Percentiles rank a stretch among this genome's conserved stretches.
Evolutionary conservation across 73 alveolate genomes (phyloP).

Genomic region (Paramecium octaurelia): DNA sequence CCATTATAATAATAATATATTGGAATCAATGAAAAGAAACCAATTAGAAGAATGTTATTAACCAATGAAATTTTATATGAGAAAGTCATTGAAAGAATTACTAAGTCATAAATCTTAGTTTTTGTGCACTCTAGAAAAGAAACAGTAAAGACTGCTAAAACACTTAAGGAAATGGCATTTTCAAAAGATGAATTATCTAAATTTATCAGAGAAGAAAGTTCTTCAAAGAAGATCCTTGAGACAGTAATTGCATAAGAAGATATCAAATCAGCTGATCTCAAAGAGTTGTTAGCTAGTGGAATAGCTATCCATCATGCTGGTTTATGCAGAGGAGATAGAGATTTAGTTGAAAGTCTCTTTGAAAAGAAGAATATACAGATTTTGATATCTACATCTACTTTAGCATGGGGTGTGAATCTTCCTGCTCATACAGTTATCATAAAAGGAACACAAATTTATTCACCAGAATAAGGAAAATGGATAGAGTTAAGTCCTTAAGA

Average conservation of each 20-base stretch:
- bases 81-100: slow-evolving; percentile 94
- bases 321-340: slow-evolving; percentile 94
- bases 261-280: slow-evolving; percentile 74
- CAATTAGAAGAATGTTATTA: slow-evolving; percentile 94
- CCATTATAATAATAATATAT: slow-evolving; percentile 94
- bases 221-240: slow-evolving; percentile 71
- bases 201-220: slow-evolving; percentile 77
- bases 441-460: slow-evolving; percentile 99
- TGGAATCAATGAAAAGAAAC: slow-evolving; percentile 99
- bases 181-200: slow-evolving; percentile 83
- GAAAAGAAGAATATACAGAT: slow-evolving; percentile 63
- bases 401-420: slow-evolving; percentile 99
- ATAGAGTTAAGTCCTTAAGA: slow-evolving; percentile 98
- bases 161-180: slow-evolving; percentile 88
- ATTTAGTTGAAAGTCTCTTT: slow-evolving; percentile 96
- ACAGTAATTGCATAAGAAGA: slow-evolving; percentile 63
- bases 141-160: slow-evolving; percentile 97
- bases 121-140: slow-evolving; percentile 99
- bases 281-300: slow-evolving; percentile 95
- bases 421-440: slow-evolving; percentile 99
- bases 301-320: slow-evolving; percentile 99
- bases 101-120: slow-evolving; percentile 91
- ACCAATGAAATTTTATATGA: slow-evolving; percentile 98
- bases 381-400: slow-evolving; percentile 97
- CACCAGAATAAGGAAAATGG: slow-evolving; percentile 99